Percentiles rank a stretch among this genome's conserved stretches.
These are phyloP conservation scores for Daldinia eschscholtzii DNA, from an alignment of 2,329 filamentous ascomycete genomes.

Conservation along the genomic window DNA sequence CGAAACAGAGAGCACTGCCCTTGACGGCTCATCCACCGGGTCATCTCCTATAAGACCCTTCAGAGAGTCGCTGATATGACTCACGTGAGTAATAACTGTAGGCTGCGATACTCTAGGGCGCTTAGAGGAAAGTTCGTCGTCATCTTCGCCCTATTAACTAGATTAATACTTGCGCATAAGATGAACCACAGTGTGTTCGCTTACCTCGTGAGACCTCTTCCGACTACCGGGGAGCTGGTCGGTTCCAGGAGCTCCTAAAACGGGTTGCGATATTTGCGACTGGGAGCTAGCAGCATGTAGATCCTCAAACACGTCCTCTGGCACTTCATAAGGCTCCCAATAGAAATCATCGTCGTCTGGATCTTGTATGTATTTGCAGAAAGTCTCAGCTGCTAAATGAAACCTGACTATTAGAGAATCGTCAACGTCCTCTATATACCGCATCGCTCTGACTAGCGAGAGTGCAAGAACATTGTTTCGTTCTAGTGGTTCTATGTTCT, in stretches of 20 bases:
- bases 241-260: constrained; percentile 28
- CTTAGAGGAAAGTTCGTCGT: constrained; percentile 52
- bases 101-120: constrained; percentile 51
- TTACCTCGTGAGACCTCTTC: constrained; percentile 64
- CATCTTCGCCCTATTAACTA: constrained; percentile 53
- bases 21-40: constrained; percentile 30
- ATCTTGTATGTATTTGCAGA: constrained; percentile 61
- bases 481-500: constrained; percentile 58
- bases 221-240: constrained; percentile 48
- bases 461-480: constrained; percentile 61
- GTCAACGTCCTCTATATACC: constrained; percentile 57
- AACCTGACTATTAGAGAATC: constrained; percentile 56
- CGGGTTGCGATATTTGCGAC: constrained; percentile 51
- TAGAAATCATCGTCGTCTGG: constrained; percentile 55
- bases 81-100: constrained; percentile 46
- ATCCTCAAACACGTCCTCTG: constrained; percentile 63
- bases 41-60: constrained; percentile 49
- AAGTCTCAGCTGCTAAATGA: constrained; percentile 61
- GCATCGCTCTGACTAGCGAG: constrained; percentile 51
- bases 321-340: constrained; percentile 63
- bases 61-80: constrained; percentile 51
- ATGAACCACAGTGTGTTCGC: constrained; percentile 38
- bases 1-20: constrained; percentile 50
- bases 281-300: constrained; percentile 57
- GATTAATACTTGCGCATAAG: constrained; percentile 35